Evolutionary conservation across 345 rosid species (phyloP), one percentile per base, ranked within the genome.

Genomic region (Melaleuca quinquenervia): DNA sequence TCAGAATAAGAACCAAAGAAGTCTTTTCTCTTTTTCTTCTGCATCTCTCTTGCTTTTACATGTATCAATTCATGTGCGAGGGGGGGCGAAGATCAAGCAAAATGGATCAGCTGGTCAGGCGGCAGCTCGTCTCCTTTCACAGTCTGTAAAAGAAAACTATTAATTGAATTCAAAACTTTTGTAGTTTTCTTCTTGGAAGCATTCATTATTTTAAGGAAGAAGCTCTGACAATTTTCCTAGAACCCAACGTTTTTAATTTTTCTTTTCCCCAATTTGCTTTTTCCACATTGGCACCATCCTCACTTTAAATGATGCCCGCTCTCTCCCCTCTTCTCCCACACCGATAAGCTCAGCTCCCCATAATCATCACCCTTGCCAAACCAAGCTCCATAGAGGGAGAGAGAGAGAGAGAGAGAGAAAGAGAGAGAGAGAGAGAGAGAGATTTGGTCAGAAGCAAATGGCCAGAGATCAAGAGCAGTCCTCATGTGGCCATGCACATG

Each of bases 141-240:
- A 48, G 80, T 70, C 48, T 70, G 80, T 9, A 16, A 36, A 18
- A 41, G 80, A 32, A 70, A 84, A 84, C 62, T 76, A 27, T 74
- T 52, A 56, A 52, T 70, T 82, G 53, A 84, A 60, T 70, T 70
- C 80, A 70, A 70, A 70, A 36, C 48, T 36, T 36, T 87, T 89
- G 90, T 86, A 86, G 86, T 91, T 88, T 89, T 53, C 85, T 86
- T 48, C 78, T 90, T 88, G 92, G 92, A 90, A 85, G 84, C 88
- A 89, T 89, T 88, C 90, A 75, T 83, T 76, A 88, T 7, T 83
- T 54, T 26, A 83, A 60, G 85, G 29, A 7, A 7, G 76, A 16
- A 58, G 36, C 48, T 70, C 80, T 70, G 80, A 70, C 80, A 36
- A 36, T 70, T 70, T 70, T 70, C 80, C 80, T 36, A 70, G 80